These are phyloP conservation scores for Dothistroma septosporum DNA, from an alignment of 2,329 filamentous ascomycete genomes.

Conservation along the genomic window DNA sequence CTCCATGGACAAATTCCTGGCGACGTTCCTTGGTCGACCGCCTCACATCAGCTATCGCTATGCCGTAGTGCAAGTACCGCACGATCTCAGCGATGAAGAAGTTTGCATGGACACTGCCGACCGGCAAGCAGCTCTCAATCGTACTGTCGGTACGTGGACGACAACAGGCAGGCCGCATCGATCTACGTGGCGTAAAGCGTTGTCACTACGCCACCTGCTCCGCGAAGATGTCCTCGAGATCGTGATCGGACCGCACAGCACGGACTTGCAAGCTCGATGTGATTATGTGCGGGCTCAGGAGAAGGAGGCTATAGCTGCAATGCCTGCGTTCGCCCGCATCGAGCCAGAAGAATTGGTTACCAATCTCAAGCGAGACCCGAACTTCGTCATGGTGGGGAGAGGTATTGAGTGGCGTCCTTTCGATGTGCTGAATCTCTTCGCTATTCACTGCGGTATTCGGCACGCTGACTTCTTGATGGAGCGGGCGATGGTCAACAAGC, in stretches of 20 bases:
- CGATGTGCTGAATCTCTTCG: constrained; percentile 16
- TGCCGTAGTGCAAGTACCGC: constrained; percentile 10
- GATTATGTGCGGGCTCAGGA: constrained; percentile 12
- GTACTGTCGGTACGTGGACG: constrained; percentile 12
- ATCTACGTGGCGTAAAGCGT: constrained; percentile 19
- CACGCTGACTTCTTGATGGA: constrained; percentile 22
- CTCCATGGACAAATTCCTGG: constrained; percentile 25
- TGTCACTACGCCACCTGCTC: constrained; percentile 5
- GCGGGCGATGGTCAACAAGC: constrained; percentile 16
- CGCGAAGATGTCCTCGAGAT: constrained; percentile 22
- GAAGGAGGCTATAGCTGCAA: constrained; percentile 7
- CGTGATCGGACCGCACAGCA: constrained; percentile 12
- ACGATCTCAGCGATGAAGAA: constrained; percentile 19
- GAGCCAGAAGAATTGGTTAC: constrained; percentile 16
- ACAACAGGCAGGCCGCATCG: constrained; percentile 5
- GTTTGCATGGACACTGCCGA: constrained; percentile 8
- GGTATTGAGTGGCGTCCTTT: constrained; percentile 13
- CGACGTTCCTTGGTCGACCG: constrained; percentile 25
- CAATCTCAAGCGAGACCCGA: constrained; percentile 14
- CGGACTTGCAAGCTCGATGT: constrained; percentile 13
- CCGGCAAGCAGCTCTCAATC: constrained; percentile 9
- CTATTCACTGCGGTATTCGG: constrained; percentile 7
- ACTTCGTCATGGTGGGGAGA: constrained; percentile 7
- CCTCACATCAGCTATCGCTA: constrained; percentile 21
- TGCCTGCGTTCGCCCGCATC: constrained; percentile 15